Evolutionary conservation across 2,329 filamentous ascomycete genomes (phyloP).

Genomic region (Sporothrix dimorphospora): DNA sequence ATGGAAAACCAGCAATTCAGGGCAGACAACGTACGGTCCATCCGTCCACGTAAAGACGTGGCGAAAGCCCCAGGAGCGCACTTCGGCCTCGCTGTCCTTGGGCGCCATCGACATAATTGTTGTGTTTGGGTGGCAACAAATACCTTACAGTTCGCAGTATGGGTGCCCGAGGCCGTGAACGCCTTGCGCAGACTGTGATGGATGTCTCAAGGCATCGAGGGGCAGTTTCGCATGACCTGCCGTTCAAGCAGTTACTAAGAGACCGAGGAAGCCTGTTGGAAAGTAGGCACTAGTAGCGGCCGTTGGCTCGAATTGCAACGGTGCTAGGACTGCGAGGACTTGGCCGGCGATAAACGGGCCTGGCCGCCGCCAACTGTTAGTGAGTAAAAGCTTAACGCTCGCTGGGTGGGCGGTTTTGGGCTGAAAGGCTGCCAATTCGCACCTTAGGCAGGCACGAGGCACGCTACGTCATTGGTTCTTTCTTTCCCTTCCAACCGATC

Average conservation of each 20-base stretch:
- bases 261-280: not conserved
- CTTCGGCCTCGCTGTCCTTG: slow-evolving; percentile 59
- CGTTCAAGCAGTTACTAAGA: not conserved
- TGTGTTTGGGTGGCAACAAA: not conserved
- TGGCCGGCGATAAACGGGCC: not conserved
- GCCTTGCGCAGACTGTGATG: not conserved
- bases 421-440: not conserved
- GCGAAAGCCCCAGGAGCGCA: slow-evolving; percentile 69
- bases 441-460: not conserved
- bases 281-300: not conserved
- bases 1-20: slow-evolving; percentile 22
- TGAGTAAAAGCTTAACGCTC: not conserved
- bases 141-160: not conserved
- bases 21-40: slow-evolving; percentile 54
- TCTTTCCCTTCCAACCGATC: not conserved
- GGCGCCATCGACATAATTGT: not conserved
- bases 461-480: slow-evolving; percentile 18
- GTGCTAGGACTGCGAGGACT: not conserved
- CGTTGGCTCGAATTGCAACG: not conserved
- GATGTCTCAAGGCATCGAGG: not conserved
- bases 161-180: not conserved
- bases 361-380: slow-evolving; percentile 17
- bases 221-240: not conserved
- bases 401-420: not conserved
- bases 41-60: slow-evolving; percentile 75